These are phyloP conservation scores for Peronospora destructor DNA, from an alignment of 352 stramenopile species.

Conservation along the genomic window DNA sequence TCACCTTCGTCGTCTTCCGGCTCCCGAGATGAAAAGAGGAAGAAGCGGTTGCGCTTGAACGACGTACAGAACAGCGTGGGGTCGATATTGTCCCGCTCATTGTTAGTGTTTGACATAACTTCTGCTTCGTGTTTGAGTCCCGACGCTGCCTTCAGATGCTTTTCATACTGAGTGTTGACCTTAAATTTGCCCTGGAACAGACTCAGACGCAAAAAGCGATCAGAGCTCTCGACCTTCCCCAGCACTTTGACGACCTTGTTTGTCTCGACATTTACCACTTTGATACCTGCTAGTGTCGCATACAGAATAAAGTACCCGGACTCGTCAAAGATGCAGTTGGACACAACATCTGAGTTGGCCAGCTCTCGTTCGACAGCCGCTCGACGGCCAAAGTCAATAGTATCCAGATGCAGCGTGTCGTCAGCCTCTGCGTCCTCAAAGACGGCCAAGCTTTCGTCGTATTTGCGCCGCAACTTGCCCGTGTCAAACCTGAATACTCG, in stretches of 20 bases:
- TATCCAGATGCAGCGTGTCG: constrained; percentile 69
- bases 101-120: constrained; percentile 52
- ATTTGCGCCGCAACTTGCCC: constrained; percentile 84
- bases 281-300: constrained; percentile 94
- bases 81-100: constrained; percentile 45
- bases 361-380: constrained; percentile 83
- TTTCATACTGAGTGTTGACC: constrained; percentile 94
- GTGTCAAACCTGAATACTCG: constrained; percentile 85
- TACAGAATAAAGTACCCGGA: constrained; percentile 94
- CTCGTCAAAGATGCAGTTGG: constrained; percentile 94
- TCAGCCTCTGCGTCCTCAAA: constrained; percentile 86
- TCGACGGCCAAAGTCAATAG: constrained; percentile 84
- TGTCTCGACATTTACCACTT: constrained; percentile 93
- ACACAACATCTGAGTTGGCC: constrained; percentile 32
- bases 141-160: constrained; percentile 49
- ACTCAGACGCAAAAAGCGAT: constrained; percentile 91
- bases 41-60: constrained; percentile 93
- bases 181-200: constrained; percentile 94
- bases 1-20: constrained; percentile 77
- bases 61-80: constrained; percentile 85
- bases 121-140: constrained; percentile 43
- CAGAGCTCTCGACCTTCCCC: constrained; percentile 92
- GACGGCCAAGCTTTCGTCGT: constrained; percentile 84
- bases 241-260: constrained; percentile 90
- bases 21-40: constrained; percentile 94